Conservation (phyloP, 306 rosid species). For the Prunus mongolica region DNA sequence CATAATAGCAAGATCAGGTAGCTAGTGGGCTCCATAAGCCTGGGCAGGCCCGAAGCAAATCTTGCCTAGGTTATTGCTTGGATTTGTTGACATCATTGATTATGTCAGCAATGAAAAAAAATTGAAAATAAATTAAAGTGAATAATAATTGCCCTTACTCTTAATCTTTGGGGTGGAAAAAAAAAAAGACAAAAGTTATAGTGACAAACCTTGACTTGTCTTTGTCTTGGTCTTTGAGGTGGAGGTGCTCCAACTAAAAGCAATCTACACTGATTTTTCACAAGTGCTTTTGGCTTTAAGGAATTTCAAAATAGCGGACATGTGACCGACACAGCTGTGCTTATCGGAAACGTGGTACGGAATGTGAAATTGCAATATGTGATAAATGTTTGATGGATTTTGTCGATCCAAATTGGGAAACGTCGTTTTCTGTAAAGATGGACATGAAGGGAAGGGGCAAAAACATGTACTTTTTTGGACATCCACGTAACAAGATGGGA, state of each 20-base stretch:
- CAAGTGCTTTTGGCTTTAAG: not conserved
- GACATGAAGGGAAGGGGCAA: not conserved
- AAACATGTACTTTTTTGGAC: not conserved
- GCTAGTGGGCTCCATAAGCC: no score
- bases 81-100: rapidly evolving
- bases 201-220: rapidly evolving
- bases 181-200: no score
- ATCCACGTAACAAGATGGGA: constrained; percentile 29
- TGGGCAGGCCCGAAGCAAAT: no score
- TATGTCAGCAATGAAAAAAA: no score
- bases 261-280: not conserved
- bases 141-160: no score
- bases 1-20: no score
- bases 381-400: not conserved
- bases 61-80: no score
- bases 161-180: no score
- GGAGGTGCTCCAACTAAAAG: no score
- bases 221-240: no score
- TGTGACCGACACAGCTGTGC: not conserved
- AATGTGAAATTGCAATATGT: not conserved
- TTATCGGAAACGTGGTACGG: not conserved
- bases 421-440: not conserved
- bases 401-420: not conserved
- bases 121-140: no score
- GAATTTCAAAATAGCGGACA: not conserved